Percentiles rank a stretch among this genome's conserved stretches.
Conservation (phyloP, 2,329 filamentous ascomycete genomes). For the Fusarium zealandicum region DNA sequence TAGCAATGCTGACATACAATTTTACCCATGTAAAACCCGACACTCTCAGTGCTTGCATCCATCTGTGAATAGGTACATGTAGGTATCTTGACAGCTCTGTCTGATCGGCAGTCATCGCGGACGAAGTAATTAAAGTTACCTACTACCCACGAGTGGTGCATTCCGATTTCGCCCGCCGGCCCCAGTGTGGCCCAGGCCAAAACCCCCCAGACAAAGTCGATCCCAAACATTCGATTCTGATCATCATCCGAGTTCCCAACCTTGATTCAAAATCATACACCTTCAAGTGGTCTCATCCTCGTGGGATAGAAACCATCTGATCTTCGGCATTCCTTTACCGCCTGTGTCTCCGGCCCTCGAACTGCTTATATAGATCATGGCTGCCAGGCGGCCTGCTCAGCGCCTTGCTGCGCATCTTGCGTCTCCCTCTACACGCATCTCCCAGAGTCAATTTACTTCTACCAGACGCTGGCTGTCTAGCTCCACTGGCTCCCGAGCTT, state of each 20-base stretch:
- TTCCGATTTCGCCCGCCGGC: constrained; percentile 23
- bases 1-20: too few relatives aligned
- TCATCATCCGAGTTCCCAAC: constrained; percentile 38
- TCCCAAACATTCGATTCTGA: constrained; percentile 43
- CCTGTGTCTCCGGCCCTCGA: constrained; percentile 10
- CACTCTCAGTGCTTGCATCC: too few relatives aligned
- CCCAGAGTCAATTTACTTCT: constrained; percentile 40
- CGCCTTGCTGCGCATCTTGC: constrained; percentile 43
- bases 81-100: too few relatives aligned
- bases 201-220: constrained; percentile 25
- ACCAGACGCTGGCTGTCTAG: constrained; percentile 39
- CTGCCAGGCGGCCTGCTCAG: constrained; percentile 42
- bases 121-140: constrained; percentile 19
- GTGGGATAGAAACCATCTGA: constrained; percentile 34
- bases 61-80: too few relatives aligned
- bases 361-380: constrained; percentile 42
- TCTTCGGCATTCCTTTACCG: constrained; percentile 17
- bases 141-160: constrained; percentile 26
- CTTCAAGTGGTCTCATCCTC: constrained; percentile 37
- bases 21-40: too few relatives aligned
- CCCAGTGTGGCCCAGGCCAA: constrained; percentile 12
- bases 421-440: constrained; percentile 36
- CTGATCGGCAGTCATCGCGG: too few relatives aligned
- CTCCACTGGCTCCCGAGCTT: constrained; percentile 32
- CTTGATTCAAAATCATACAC: constrained; percentile 9